Evolutionary conservation across 2,329 filamentous ascomycete species (phyloP).

Genomic region (Dothistroma septosporum): DNA sequence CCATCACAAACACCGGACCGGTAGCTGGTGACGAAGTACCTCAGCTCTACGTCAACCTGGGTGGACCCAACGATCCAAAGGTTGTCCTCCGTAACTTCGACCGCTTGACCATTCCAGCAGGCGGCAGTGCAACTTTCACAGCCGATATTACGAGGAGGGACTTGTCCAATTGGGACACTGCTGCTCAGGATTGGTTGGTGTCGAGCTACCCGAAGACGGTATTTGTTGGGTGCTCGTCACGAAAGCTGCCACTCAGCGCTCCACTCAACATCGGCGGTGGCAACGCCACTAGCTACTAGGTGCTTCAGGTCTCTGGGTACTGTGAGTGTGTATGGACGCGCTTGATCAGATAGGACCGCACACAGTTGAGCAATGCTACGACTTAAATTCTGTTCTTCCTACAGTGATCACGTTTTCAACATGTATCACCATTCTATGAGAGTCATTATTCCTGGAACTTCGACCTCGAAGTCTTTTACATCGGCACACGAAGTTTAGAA

Average conservation of each 20-base stretch:
- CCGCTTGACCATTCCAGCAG: constrained; percentile 66
- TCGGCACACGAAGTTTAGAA: constrained; percentile 31
- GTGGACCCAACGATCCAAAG: constrained; percentile 66
- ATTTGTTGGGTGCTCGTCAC: constrained; percentile 57
- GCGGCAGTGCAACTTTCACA: constrained; percentile 62
- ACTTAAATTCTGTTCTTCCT: background rate
- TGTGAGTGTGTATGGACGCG: background rate
- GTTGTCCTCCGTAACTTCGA: constrained; percentile 75
- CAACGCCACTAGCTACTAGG: background rate
- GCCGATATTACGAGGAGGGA: constrained; percentile 73
- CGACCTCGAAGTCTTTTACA: constrained; percentile 35
- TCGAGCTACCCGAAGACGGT: constrained; percentile 55
- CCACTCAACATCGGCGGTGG: constrained; percentile 10
- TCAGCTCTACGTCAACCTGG: constrained; percentile 74
- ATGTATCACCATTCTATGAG: constrained; percentile 12
- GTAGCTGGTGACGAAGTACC: constrained; percentile 65
- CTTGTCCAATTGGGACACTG: constrained; percentile 79
- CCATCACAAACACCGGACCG: constrained; percentile 67
- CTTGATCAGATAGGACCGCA: background rate
- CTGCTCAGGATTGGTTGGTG: constrained; percentile 73
- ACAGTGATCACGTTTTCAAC: constrained; percentile 5
- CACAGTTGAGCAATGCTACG: background rate
- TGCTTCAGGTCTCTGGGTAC: background rate
- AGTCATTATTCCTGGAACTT: constrained; percentile 6
- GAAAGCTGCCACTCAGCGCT: constrained; percentile 50